Base-by-base conservation (phyloP, 2,329 filamentous ascomycete species). In the Fusarium neocosmosporiellum region DNA sequence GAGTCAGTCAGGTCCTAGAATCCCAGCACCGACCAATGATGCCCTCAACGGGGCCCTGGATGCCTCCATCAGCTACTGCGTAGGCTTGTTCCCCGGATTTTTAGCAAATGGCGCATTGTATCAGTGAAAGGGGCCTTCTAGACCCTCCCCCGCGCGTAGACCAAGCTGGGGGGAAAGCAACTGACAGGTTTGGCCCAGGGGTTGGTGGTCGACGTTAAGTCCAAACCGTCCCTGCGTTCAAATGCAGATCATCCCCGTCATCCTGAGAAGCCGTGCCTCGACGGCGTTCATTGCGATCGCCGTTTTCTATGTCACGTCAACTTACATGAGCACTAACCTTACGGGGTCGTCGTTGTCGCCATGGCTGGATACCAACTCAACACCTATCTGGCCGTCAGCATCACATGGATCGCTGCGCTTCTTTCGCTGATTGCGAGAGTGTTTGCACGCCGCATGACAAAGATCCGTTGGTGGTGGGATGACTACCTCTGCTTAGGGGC, bases 381-480 rank as follows among this genome's bases (percentile, higher is more conserved):
- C 67, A 66, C 72, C 39, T 72, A 70, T 59, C 54, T 57, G 31
- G 66, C 66, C 13, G 59, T 73, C 16, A 55, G 41, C 24, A 41
- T 78, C 36, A 76, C 75, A 27, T 78, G 73, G 76, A 22, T 67
- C 18, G 72, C 68, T 7, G 76, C 76, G 7, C 27, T 76, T 20
- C 36, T 75, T 27, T 65, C 76, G 8, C 37, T 77, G 41, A 43
- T 72, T 11, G 64, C 75, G 20, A 70, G 76, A 11, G n/a, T 76
- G 0, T 63, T 70, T 43, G 76, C 76, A 4, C 58, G 75, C 6
- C 74, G 71, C 1, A 70, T 78, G 63, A 78, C 73, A 7, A 78
- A 78, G 55, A 65, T 73, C 4, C 18, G 20, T 1, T 78, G 75
- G 76, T 77, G 76, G 73, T 71, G 63, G 54, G 76, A 78, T 37